These are phyloP conservation scores for Arabidopsis lyrata DNA, from an alignment of 441 rosid species.

Conservation along the genomic window DNA sequence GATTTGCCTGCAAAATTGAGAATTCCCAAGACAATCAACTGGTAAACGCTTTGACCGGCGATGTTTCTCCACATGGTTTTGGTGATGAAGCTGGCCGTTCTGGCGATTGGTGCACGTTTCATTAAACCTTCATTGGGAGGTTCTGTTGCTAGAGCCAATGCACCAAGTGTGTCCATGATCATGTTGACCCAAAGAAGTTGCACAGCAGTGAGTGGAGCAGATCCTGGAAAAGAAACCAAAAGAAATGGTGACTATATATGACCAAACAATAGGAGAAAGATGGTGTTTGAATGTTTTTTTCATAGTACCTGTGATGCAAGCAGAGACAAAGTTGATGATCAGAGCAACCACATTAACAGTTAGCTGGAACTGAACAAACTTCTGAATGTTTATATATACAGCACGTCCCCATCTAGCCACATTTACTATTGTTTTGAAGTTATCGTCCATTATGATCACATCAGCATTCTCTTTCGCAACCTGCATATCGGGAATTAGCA, in stretches of 20 bases:
- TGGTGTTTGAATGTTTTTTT: neutral
- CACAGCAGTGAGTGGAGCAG: conserved; percentile 71
- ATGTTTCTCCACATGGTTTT: conserved; percentile 70
- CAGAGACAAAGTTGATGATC: conserved; percentile 62
- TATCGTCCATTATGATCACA: conserved; percentile 73
- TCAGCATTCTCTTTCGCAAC: conserved; percentile 75
- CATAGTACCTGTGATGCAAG: conserved; percentile 71
- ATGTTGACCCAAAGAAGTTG: conserved; percentile 78
- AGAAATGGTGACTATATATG: neutral
- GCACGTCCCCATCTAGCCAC: conserved; percentile 73
- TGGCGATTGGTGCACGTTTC: conserved; percentile 60
- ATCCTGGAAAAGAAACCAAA: conserved; percentile 29
- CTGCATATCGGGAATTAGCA: conserved; percentile 41
- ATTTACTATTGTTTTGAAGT: conserved; percentile 65
- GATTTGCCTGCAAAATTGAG: conserved; percentile 60
- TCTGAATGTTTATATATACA: conserved; percentile 71
- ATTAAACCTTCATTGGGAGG: conserved; percentile 68
- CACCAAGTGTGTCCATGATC: conserved; percentile 79
- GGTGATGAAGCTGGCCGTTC: conserved; percentile 58
- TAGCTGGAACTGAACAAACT: conserved; percentile 74
- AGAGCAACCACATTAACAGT: conserved; percentile 70
- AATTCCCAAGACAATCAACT: conserved; percentile 57
- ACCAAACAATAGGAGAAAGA: neutral
- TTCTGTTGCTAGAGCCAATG: conserved; percentile 66
- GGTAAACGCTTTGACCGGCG: conserved; percentile 69